Conservation (phyloP, 805 yeast genomes). For the Candida berthetii region DNA sequence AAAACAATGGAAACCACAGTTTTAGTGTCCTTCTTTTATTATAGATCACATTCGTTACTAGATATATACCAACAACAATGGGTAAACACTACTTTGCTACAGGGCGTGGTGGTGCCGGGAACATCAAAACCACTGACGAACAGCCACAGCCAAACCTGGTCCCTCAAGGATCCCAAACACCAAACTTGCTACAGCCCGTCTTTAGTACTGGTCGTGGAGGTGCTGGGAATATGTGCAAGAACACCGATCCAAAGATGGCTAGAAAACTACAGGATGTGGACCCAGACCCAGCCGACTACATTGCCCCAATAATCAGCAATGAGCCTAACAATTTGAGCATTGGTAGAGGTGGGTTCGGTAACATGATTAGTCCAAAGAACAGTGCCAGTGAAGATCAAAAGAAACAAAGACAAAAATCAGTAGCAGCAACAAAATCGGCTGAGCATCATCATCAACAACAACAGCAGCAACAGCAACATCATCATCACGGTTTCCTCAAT, state of each 20-base stretch:
- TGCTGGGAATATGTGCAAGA: slow-evolving; percentile 66
- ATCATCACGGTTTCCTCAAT: slow-evolving; percentile 30
- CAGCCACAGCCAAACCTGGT: slow-evolving; percentile 49
- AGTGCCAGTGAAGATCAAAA: slow-evolving; percentile 16
- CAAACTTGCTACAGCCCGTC: slow-evolving; percentile 46
- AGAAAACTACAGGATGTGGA: slow-evolving; percentile 67
- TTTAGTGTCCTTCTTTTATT: too few species aligned
- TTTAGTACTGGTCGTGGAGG: slow-evolving; percentile 78
- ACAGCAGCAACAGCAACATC: too few species aligned
- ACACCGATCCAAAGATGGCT: slow-evolving; percentile 50
- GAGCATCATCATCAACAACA: too few species aligned
- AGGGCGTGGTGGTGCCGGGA: slow-evolving; percentile 79
- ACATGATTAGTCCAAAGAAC: slow-evolving; percentile 36
- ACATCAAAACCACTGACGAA: slow-evolving; percentile 39
- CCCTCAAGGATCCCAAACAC: slow-evolving; percentile 57
- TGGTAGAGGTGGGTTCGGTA: slow-evolving; percentile 67
- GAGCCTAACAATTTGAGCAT: slow-evolving; percentile 26
- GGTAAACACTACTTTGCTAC: slow-evolving; percentile 45
- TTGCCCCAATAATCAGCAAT: slow-evolving; percentile 35
- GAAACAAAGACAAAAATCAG: slow-evolving; percentile 13
- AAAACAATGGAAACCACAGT: too few species aligned
- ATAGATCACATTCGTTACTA: too few species aligned
- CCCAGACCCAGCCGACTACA: slow-evolving; percentile 28
- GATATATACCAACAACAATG: too few species aligned
- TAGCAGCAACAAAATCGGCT: too few species aligned